Conservation (phyloP, 768 basidiomycete genomes). For the Suillus fuscotomentosus region DNA sequence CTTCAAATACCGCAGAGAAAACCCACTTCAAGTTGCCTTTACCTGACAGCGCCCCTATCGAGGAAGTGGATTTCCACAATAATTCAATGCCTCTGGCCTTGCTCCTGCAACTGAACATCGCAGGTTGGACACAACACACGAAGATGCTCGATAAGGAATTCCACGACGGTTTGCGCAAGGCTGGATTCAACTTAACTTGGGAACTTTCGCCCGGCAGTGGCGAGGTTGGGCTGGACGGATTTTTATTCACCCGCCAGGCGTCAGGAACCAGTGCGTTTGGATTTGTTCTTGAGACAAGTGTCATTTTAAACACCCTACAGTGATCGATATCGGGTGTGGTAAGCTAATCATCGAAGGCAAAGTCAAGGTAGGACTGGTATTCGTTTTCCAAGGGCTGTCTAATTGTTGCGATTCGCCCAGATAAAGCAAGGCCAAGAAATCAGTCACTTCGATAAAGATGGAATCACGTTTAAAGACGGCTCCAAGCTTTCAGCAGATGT, state of each 20-base stretch:
- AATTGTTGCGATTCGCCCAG: slow-evolving; percentile 10
- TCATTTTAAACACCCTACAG: neutral
- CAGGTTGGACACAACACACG: neutral
- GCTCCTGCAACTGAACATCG: neutral
- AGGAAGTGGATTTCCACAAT: neutral
- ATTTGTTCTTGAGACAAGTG: neutral
- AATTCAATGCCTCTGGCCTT: neutral
- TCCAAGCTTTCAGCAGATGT: slow-evolving; percentile 41
- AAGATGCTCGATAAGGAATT: neutral
- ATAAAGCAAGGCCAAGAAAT: slow-evolving; percentile 34
- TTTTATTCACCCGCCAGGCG: neutral
- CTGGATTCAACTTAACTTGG: slow-evolving; percentile 1
- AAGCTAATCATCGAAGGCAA: neutral
- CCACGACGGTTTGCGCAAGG: slow-evolving; percentile 1
- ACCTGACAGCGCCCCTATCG: neutral
- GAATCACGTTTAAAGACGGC: slow-evolving; percentile 39
- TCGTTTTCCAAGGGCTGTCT: neutral
- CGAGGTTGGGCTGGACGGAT: neutral
- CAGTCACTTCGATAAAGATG: slow-evolving; percentile 38
- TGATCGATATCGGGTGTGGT: slow-evolving; percentile 13
- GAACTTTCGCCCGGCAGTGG: neutral
- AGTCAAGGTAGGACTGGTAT: neutral
- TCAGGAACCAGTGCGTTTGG: neutral
- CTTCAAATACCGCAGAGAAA: neutral
- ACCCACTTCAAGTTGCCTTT: neutral